phyloP scores from a whole-genome alignment of 192 early-diverging fungal species.

The Backusella australiensis region DNA sequence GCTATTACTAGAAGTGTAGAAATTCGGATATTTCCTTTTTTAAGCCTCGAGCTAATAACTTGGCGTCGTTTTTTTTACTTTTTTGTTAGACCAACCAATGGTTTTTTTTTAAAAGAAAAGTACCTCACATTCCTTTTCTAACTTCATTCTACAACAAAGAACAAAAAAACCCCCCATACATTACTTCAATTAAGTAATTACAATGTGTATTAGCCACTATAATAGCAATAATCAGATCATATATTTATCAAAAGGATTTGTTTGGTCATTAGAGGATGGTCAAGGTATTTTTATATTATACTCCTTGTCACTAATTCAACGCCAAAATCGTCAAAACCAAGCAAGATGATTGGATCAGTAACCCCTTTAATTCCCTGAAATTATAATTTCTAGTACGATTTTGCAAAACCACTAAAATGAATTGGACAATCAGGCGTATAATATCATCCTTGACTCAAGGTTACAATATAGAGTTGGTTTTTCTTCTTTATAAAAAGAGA shows the following conservation, averaged over 20 bases:
- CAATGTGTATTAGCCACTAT: too few relatives aligned
- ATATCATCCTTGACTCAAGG: not conserved
- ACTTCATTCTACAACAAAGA: not conserved
- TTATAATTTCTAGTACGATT: not conserved
- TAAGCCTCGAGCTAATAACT: not conserved
- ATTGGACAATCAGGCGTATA: not conserved
- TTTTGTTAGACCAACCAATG: not conserved
- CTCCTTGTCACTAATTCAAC: not conserved
- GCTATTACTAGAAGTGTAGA: not conserved
- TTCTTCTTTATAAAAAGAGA: too few relatives aligned
- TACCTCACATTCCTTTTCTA: not conserved
- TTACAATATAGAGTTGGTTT: too few relatives aligned
- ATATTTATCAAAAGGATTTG: not conserved
- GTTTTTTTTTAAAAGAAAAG: not conserved
- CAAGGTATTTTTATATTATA: not conserved
- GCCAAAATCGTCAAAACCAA: not conserved
- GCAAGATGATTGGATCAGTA: not conserved
- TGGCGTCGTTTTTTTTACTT: not conserved
- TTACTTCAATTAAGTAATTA: not conserved
- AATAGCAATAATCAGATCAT: too few relatives aligned
- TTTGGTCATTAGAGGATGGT: not conserved
- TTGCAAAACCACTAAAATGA: not conserved
- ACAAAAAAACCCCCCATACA: not conserved
- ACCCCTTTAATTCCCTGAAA: not conserved
- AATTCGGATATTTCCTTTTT: not conserved